These are phyloP conservation scores for Ceratocystis destructans DNA, from an alignment of 2,329 filamentous ascomycete genomes.

Conservation along the genomic window DNA sequence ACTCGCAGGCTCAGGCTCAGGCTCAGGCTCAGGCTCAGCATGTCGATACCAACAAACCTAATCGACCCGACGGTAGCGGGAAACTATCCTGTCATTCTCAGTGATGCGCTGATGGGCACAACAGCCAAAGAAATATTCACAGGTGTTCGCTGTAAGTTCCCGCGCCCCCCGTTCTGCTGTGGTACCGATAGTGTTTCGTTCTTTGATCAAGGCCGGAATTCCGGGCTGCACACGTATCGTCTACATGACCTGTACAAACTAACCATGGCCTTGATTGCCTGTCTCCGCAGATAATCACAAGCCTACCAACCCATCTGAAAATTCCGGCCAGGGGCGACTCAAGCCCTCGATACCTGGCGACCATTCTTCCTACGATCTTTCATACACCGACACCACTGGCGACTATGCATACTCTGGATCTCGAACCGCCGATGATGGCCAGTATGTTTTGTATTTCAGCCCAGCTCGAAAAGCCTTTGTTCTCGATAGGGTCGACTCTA, in stretches of 20 bases:
- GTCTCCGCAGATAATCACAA: constrained; percentile 45
- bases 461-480: constrained; percentile 60
- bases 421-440: constrained; percentile 40
- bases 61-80: constrained; percentile 48
- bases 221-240: background rate
- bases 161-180: constrained; percentile 7
- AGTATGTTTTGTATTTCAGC: constrained; percentile 64
- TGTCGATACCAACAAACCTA: constrained; percentile 21
- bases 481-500: constrained; percentile 67
- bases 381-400: constrained; percentile 40
- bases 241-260: background rate
- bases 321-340: constrained; percentile 30
- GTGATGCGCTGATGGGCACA: constrained; percentile 45
- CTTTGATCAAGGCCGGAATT: background rate
- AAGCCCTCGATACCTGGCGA: constrained; percentile 37
- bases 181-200: background rate
- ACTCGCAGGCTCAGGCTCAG: background rate
- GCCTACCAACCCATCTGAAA: constrained; percentile 38
- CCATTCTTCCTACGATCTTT: constrained; percentile 42
- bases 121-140: constrained; percentile 45
- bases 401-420: constrained; percentile 49
- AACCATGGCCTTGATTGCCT: background rate
- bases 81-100: constrained; percentile 50
- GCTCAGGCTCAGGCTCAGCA: background rate
- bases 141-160: constrained; percentile 39